phyloP scores from a whole-genome alignment of 768 basidiomycete species.

The Crassisporium funariophilum region DNA sequence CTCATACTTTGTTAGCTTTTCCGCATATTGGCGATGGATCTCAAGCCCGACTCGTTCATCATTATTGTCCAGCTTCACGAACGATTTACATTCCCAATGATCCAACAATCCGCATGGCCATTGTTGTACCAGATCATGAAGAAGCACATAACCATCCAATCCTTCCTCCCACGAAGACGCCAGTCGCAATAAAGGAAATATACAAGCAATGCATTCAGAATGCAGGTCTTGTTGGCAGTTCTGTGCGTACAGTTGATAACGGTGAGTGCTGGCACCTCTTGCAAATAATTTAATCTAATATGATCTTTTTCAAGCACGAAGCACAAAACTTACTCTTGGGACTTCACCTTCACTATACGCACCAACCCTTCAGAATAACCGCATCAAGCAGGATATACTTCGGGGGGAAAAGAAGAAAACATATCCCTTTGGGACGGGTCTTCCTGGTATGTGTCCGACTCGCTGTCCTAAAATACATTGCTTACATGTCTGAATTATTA shows the following conservation, averaged over 20 bases:
- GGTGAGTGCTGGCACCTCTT: too few relatives aligned
- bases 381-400: constrained; percentile 6
- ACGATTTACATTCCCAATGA: constrained; percentile 13
- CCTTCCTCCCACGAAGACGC: constrained; percentile 13
- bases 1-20: not conserved
- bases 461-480: not conserved
- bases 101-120: constrained; percentile 9
- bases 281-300: constrained; percentile 2
- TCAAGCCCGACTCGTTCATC: not conserved
- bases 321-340: constrained; percentile 1
- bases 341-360: not conserved
- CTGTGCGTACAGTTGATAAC: constrained; percentile 15
- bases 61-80: constrained; percentile 1
- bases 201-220: constrained; percentile 8
- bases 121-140: constrained; percentile 3
- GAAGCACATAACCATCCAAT: constrained; percentile 22
- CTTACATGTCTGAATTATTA: constrained; percentile 3
- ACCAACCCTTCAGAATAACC: constrained; percentile 8
- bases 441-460: not conserved
- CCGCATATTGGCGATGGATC: constrained; percentile 2
- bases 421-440: not conserved
- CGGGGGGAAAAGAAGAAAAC: not conserved
- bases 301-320: constrained; percentile 1
- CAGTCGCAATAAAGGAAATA: constrained; percentile 1
- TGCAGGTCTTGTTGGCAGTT: constrained; percentile 8